A percentile compares a stretch with the other conserved stretches of the same genome.
Evolutionary conservation across 2,329 filamentous ascomycete species (phyloP).

Genomic region (Fusarium paranaense): DNA sequence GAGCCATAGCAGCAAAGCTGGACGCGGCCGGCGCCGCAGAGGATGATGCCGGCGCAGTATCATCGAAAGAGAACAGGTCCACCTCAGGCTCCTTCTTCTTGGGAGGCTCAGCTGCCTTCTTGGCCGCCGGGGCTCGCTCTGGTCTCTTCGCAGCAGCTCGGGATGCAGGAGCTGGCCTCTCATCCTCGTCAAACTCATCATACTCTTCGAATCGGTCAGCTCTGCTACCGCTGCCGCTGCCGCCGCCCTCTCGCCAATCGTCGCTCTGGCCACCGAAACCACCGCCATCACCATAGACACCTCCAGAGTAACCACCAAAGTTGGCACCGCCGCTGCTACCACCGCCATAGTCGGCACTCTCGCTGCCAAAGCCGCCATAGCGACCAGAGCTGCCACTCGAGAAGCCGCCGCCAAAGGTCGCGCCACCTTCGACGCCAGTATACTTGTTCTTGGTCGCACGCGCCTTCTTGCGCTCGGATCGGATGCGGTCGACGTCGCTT

Average conservation of each 20-base stretch:
- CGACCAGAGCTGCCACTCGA: slow-evolving; percentile 64
- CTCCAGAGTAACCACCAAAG: slow-evolving; percentile 73
- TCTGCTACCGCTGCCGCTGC: slow-evolving; percentile 63
- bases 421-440: slow-evolving; percentile 89
- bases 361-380: slow-evolving; percentile 93
- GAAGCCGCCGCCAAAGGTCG: slow-evolving; percentile 69
- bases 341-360: slow-evolving; percentile 78
- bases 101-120: slow-evolving; percentile 68
- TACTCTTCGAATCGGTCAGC: slow-evolving; percentile 94
- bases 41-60: slow-evolving; percentile 67
- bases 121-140: slow-evolving; percentile 47
- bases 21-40: slow-evolving; percentile 59
- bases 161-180: slow-evolving; percentile 58
- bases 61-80: slow-evolving; percentile 94
- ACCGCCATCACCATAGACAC: slow-evolving; percentile 95
- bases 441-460: slow-evolving; percentile 93
- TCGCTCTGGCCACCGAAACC: slow-evolving; percentile 85
- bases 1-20: slow-evolving; percentile 59
- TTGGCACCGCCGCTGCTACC: slow-evolving; percentile 45
- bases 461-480: slow-evolving; percentile 88
- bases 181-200: slow-evolving; percentile 90
- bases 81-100: slow-evolving; percentile 91
- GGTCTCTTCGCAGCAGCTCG: slow-evolving; percentile 53
- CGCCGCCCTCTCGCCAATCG: slow-evolving; percentile 74
- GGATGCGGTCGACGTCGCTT: slow-evolving; percentile 89